These are phyloP conservation scores for Aotearoamyces nothofagi DNA, from an alignment of 2,329 filamentous ascomycete genomes.

Conservation along the genomic window DNA sequence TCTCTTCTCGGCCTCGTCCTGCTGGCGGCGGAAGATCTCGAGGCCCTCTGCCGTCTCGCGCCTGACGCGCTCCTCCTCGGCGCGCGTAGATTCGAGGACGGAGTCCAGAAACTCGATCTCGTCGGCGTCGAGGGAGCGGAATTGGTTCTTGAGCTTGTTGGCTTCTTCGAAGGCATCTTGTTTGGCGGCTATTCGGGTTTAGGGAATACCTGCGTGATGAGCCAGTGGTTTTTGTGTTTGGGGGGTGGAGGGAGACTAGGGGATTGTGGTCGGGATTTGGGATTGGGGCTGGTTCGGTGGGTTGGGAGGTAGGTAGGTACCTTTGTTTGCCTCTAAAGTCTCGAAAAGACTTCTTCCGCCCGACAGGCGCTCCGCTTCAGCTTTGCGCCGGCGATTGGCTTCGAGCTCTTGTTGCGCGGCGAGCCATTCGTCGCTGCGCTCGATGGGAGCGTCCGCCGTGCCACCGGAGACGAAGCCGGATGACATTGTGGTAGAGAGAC, in stretches of 20 bases:
- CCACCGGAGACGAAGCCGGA: conserved; percentile 35
- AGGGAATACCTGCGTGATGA: too few relatives aligned
- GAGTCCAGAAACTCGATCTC: conserved; percentile 62
- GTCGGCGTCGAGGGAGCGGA: conserved; percentile 62
- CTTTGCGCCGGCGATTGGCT: conserved; percentile 15
- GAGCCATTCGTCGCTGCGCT: conserved; percentile 21
- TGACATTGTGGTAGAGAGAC: conserved; percentile 21
- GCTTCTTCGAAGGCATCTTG: conserved; percentile 71
- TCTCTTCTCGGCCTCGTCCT: conserved; percentile 22
- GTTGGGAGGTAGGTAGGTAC: too few relatives aligned
- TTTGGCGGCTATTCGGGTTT: conserved; percentile 53
- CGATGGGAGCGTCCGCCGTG: conserved; percentile 26
- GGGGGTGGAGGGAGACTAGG: too few relatives aligned
- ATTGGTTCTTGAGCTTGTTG: conserved; percentile 58
- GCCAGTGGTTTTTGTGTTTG: too few relatives aligned
- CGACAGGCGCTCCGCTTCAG: conserved; percentile 23
- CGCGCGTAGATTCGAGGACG: conserved; percentile 31
- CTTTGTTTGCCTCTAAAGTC: conserved; percentile 69
- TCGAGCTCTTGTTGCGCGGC: conserved; percentile 23
- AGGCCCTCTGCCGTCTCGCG: conserved; percentile 42
- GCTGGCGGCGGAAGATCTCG: conserved; percentile 36
- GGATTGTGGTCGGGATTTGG: too few relatives aligned
- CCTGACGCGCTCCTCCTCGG: conserved; percentile 36
- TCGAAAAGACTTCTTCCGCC: conserved; percentile 52
- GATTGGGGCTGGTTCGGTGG: too few relatives aligned